phyloP scores from a whole-genome alignment of 345 rosid species.

The Salix viminalis region DNA sequence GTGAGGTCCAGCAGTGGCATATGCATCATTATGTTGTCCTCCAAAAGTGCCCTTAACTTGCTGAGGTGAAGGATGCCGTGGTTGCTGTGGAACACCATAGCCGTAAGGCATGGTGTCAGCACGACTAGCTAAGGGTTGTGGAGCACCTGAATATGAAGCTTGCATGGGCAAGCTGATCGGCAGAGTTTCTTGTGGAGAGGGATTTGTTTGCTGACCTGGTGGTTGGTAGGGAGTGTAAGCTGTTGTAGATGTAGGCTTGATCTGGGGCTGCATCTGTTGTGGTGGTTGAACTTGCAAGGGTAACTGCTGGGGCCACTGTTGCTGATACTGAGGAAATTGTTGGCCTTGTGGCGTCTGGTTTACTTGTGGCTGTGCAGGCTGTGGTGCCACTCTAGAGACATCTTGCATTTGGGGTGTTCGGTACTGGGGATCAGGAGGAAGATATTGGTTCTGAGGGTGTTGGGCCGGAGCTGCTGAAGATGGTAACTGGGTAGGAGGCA shows the following conservation, averaged over 20 bases:
- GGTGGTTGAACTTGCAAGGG: conserved; percentile 46
- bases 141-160: conserved; percentile 60
- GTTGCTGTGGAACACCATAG: conserved; percentile 35
- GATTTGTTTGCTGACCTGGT: conserved; percentile 51
- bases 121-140: conserved; percentile 59
- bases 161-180: conserved; percentile 76
- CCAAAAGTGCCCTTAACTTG: conserved; percentile 61
- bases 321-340: conserved; percentile 65
- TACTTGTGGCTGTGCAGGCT: conserved; percentile 50
- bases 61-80: conserved; percentile 64
- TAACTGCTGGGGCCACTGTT: conserved; percentile 66
- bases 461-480: conserved; percentile 43
- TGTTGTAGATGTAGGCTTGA: conserved; percentile 54
- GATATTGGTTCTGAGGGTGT: conserved; percentile 50
- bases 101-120: conserved; percentile 61
- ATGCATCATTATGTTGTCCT: conserved; percentile 58
- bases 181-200: conserved; percentile 51
- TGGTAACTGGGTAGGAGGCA: conserved; percentile 54
- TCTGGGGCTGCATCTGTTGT: conserved; percentile 61
- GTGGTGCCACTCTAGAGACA: conserved; percentile 55
- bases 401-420: conserved; percentile 62
- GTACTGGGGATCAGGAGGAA: conserved; percentile 60
- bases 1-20: conserved; percentile 49
- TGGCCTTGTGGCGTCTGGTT: conserved; percentile 42
- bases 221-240: conserved; percentile 59